phyloP scores from a whole-genome alignment of 768 basidiomycete species.

The Russula earlei region DNA sequence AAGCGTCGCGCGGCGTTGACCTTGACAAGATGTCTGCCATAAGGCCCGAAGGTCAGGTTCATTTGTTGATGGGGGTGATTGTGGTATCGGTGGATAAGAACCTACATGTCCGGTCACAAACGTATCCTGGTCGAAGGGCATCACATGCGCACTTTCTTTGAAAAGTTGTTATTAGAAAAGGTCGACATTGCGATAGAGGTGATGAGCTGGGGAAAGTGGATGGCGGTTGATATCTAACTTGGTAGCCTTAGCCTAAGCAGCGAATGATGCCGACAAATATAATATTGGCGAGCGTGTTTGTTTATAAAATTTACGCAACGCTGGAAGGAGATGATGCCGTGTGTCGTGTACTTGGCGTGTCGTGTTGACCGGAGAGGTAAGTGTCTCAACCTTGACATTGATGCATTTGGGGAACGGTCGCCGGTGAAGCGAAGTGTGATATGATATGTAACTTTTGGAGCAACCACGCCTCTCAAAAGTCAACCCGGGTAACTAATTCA shows the following conservation, averaged over 20 bases:
- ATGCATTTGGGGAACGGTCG: too few species aligned
- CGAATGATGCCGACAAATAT: conserved; percentile 58
- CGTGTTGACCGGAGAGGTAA: too few species aligned
- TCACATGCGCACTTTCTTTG: conserved; percentile 44
- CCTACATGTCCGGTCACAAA: background rate
- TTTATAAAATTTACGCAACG: conserved; percentile 20
- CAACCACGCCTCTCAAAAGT: too few species aligned
- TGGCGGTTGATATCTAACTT: conserved; percentile 70
- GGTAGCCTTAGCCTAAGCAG: conserved; percentile 3
- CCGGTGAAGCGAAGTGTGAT: too few species aligned
- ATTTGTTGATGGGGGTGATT: background rate
- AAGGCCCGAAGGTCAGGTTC: too few species aligned
- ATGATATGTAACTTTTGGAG: too few species aligned
- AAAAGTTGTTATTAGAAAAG: conserved; percentile 64
- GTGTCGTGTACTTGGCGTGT: too few species aligned
- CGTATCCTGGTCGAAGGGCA: conserved; percentile 15
- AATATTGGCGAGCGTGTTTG: conserved; percentile 83
- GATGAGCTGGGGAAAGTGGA: conserved; percentile 45
- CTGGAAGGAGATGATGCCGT: too few species aligned
- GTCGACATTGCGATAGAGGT: conserved; percentile 64
- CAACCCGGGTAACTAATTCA: too few species aligned
- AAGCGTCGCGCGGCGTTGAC: conserved; percentile 73
- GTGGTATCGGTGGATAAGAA: conserved; percentile 7
- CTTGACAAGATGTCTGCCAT: conserved; percentile 52
- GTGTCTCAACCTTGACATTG: too few species aligned